Conservation (phyloP, 225 moss, liverwort and hornwort genomes). For the Lunularia cruciata region DNA sequence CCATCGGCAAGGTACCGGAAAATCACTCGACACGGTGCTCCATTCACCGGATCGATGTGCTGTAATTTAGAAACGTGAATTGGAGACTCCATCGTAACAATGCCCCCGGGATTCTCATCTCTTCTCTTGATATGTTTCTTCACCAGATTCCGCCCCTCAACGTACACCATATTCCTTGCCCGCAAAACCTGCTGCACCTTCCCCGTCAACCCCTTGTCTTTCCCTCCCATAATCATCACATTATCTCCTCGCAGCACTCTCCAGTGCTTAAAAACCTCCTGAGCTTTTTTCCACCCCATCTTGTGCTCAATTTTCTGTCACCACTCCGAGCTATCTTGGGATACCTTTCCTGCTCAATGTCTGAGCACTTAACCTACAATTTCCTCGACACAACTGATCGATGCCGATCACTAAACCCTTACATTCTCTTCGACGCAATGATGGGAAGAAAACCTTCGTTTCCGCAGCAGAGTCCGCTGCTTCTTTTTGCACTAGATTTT, state of each 20-base stretch:
- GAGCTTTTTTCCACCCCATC: conserved; percentile 96
- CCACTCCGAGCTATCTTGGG: no score
- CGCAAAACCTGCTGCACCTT: conserved; percentile 68
- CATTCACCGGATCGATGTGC: conserved; percentile 87
- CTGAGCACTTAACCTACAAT: no score
- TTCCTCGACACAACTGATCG: no score
- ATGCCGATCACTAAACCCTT: no score
- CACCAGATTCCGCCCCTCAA: conserved; percentile 91
- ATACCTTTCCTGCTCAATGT: no score
- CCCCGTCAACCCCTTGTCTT: conserved; percentile 49
- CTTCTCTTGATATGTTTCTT: conserved; percentile 79
- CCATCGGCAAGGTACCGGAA: conserved; percentile 90
- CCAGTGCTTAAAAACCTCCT: conserved; percentile 93
- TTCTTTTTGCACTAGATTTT: no score
- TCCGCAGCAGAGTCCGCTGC: no score
- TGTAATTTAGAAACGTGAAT: conserved; percentile 90
- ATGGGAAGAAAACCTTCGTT: no score
- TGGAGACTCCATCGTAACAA: conserved; percentile 91
- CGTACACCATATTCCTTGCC: conserved; percentile 67
- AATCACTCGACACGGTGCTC: conserved; percentile 82
- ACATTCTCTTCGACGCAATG: no score
- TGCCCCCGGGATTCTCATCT: conserved; percentile 81
- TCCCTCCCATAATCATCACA: conserved; percentile 64
- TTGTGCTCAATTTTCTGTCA: no score
- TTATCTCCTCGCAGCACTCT: conserved; percentile 88